Base-by-base conservation (phyloP, 2,329 filamentous ascomycete species). In the Pseudogymnoascus sp. region DNA sequence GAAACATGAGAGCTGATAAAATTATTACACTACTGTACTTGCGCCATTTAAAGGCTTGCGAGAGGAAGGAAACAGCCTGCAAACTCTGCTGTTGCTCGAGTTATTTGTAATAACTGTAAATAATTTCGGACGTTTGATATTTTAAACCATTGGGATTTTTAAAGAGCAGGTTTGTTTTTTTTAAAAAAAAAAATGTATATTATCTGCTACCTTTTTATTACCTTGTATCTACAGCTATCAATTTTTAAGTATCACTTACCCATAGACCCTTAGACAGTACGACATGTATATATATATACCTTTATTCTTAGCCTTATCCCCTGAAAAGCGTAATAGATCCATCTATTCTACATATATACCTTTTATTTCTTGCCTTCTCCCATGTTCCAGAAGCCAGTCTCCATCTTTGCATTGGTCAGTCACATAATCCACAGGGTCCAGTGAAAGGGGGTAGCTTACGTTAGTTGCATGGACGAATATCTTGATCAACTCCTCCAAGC, bases 401-500 rank as follows among this genome's bases (percentile, higher is more conserved):
- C 88, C 81, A 90, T 84, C 82, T 89, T 33, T 15, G 72, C 21
- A 60, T 48, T 48, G 39, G 61, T 60, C 31, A 60, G 59, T 27
- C n/a, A 35, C 60, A 62, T 70, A 12, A 69, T 65, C 60, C 60
- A 58, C 15, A 15, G 21, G 31, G 36, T 59, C 61, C 45, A 62
- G 42, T 21, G 2, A 25, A 15, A 15, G 12, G 29, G 3, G 45
- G 27, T 31, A 40, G 71, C 81, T 75, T 73, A 90, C 89, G 79
- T 87, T 89, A 13, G 91, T 95, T n/a, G 88, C 90, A 68, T 92
- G 88, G 55, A 92, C 84, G 71, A 97, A 97, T 59, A 97, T 90
- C 66, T 83, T 80, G 52, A 93, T 85, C 59, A 97, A 76, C 71
- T 96, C 88, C 68, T 96, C 91, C 63, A 97, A 83, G 45, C 91